Evolutionary conservation across 371 early-diverging fungal species (phyloP).

Genomic region (Syncephalastrum racemosum): DNA sequence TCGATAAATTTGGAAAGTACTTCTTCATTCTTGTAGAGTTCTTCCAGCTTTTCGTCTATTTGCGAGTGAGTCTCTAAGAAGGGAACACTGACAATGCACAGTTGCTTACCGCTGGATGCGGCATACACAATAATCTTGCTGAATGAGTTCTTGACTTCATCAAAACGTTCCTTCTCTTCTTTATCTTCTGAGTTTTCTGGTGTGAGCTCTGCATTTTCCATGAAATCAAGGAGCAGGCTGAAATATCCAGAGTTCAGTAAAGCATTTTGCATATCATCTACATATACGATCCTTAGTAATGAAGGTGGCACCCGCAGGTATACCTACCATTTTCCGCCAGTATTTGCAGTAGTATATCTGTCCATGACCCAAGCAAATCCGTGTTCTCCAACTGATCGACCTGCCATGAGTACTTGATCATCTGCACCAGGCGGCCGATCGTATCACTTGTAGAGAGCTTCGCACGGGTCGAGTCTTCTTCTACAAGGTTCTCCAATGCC

Average conservation of each 20-base stretch:
- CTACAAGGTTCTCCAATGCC: constrained; percentile 30
- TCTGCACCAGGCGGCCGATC: constrained; percentile 20
- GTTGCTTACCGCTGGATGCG: constrained; percentile 41
- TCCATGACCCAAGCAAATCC: constrained; percentile 30
- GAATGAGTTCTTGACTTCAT: constrained; percentile 41
- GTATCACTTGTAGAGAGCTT: constrained; percentile 11
- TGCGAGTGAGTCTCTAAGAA: neutral
- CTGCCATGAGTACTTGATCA: constrained; percentile 30
- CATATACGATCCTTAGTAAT: constrained; percentile 5
- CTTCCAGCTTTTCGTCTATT: constrained; percentile 51
- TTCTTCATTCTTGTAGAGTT: constrained; percentile 40
- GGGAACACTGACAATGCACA: neutral
- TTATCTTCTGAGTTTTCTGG: constrained; percentile 39
- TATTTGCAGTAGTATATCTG: constrained; percentile 36
- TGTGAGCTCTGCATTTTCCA: constrained; percentile 37
- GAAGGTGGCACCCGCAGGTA: neutral
- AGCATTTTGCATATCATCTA: constrained; percentile 44
- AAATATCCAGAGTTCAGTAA: constrained; percentile 41
- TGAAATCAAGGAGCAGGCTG: constrained; percentile 39
- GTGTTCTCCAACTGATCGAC: constrained; percentile 27
- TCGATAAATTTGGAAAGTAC: constrained; percentile 43
- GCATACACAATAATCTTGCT: constrained; percentile 48
- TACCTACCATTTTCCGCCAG: constrained; percentile 43
- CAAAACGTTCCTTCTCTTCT: constrained; percentile 51
- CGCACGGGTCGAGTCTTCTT: constrained; percentile 21